Base-by-base conservation (phyloP, 495 filamentous ascomycete species). In the Podospora pseudocomata region DNA sequence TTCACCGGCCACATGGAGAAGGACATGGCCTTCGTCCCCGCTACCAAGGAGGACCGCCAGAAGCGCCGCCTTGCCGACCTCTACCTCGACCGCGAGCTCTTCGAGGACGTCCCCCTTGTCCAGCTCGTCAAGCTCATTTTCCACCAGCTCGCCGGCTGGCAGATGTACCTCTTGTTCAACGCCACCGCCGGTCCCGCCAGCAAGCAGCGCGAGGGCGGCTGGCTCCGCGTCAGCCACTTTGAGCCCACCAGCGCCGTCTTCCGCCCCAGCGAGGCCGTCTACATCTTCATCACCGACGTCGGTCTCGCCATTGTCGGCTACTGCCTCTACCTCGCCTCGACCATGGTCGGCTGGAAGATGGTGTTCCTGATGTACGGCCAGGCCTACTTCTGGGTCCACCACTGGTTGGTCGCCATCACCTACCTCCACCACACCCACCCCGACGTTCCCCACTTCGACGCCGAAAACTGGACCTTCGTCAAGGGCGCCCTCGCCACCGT, bases 351-450 rank as follows among this genome's bases (percentile, higher is more conserved):
- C 74, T 96, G 89, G 87, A 75, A 85, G 72, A 97, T 94, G 77
- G 80, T 98, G 67, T 80, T 90, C 28, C 88, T 98, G 53, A 92
- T 95, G 93, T 99, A 98, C 77, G 86, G 89, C 73, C 76, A 93
- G 67, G 94, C 96, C 7, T 99, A 97, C 79, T 82, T 97, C 66
- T 97, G 94, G 94, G 95, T 98, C 32, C 95, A 99, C 83, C 94
- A 98, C 87, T 99, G 95, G 90, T 84, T 92, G 60, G 90, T 92
- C 63, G 88, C 89, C 71, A 92, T 93, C 77, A 97, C 92, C 68
- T 97, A 89, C 80, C 89, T 97, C 57, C 92, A 97, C 76, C 92
- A 97, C 83, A 95, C 91, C 66, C 91, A 97, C 78, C 90, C 90
- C 4, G 83, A 87, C 2, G 86, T 96, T 55, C 91, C 90, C 39